A percentile compares a stretch with the other conserved stretches of the same genome.
These are phyloP conservation scores for Lupinus albus DNA, from an alignment of 306 rosid genomes.

Conservation along the genomic window DNA sequence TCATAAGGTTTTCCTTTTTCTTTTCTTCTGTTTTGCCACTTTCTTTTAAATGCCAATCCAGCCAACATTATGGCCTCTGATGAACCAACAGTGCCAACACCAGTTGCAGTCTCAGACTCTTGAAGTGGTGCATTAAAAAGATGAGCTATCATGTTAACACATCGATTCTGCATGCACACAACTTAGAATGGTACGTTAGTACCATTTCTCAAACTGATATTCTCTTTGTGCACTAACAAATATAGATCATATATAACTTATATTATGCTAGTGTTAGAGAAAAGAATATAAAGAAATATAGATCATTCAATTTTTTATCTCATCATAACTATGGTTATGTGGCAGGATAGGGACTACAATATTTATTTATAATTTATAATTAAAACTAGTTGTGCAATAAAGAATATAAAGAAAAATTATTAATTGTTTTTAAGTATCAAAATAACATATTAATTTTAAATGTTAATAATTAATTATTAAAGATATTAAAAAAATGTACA, in stretches of 20 bases:
- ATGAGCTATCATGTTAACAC: slow-evolving; percentile 95
- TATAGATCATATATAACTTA: not conserved
- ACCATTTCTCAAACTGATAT: not conserved
- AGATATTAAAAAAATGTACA: no score
- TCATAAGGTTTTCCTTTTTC: slow-evolving; percentile 67
- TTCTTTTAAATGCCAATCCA: slow-evolving; percentile 92
- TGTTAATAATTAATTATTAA: no score
- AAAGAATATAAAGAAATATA: not conserved
- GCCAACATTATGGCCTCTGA: slow-evolving; percentile 99
- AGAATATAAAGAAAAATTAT: no score
- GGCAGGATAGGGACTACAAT: no score
- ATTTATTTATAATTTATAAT: no score
- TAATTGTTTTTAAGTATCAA: no score
- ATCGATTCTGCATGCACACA: slow-evolving; percentile 65
- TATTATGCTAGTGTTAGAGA: not conserved
- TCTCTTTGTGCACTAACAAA: not conserved
- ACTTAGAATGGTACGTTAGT: not conserved
- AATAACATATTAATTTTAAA: no score
- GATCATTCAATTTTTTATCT: not conserved
- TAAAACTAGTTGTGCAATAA: no score
- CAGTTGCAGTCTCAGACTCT: slow-evolving; percentile 74
- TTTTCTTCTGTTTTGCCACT: slow-evolving; percentile 77
- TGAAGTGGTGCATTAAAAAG: slow-evolving; percentile 83
- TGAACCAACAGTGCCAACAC: slow-evolving; percentile 94
- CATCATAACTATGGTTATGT: no score